Evolutionary conservation across 2,329 filamentous ascomycete genomes (phyloP).

Genomic region (Sarocladiaceae sp.): DNA sequence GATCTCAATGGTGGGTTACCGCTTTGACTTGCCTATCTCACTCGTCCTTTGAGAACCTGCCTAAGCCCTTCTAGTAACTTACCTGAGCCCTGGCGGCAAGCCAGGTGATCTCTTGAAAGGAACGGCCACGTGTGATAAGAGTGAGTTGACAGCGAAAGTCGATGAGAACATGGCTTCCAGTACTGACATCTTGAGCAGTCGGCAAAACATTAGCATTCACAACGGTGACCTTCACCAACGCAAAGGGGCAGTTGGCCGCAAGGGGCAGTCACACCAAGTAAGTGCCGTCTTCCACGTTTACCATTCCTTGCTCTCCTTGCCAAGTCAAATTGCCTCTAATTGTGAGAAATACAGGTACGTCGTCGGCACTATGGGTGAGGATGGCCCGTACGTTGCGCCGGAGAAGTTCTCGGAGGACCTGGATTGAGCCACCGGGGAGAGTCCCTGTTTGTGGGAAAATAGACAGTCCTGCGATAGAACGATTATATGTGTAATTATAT

Average conservation of each 20-base stretch:
- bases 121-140: constrained; percentile 55
- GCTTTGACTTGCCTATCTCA: neutral
- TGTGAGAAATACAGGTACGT: constrained; percentile 41
- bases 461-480: neutral
- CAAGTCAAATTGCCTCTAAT: too few species aligned
- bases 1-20: constrained; percentile 49
- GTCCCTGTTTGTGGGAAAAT: neutral
- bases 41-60: too few species aligned
- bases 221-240: constrained; percentile 51
- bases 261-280: constrained; percentile 62
- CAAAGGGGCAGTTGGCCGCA: constrained; percentile 52
- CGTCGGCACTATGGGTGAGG: constrained; percentile 28
- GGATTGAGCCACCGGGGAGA: constrained; percentile 17
- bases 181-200: constrained; percentile 33
- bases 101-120: constrained; percentile 50
- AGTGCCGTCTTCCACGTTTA: constrained; percentile 15
- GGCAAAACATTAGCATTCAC: constrained; percentile 60
- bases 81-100: constrained; percentile 51
- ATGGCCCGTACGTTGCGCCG: constrained; percentile 31
- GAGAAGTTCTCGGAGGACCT: constrained; percentile 27
- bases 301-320: too few species aligned
- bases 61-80: constrained; percentile 45
- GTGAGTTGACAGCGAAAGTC: constrained; percentile 27
- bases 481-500: neutral
- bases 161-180: neutral